Evolutionary conservation across 768 basidiomycete species (phyloP), one percentile per base, ranked within the genome.

Genomic region (Strobilomyces confusus): DNA sequence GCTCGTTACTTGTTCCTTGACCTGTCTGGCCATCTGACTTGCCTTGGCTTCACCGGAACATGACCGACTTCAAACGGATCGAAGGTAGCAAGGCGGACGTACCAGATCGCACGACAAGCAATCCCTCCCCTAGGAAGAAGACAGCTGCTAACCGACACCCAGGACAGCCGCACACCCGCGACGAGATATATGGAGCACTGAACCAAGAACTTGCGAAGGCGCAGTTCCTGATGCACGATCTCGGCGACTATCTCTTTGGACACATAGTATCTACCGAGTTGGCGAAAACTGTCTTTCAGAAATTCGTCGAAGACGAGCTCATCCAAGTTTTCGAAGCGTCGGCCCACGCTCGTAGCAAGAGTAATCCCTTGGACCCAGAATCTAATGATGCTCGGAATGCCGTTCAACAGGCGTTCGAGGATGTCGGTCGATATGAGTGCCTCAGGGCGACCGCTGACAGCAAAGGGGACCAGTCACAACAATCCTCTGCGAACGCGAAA

Each of bases 231-330:
- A 34, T 49, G 32, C 12, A 56, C 2, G 60, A 63, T 34, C 57
- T 61, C 6, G 59, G 57, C 0, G 55, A 58, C 20, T 57, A 57
- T 2, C 36, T 52, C 1, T 41, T 58, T 1, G 57, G 50, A 1
- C 47, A 29, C 4, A 30, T 48, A 7, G 48, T 49, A 7, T 49
- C 48, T 2, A 49, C 48, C 14, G 5, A 22, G 19, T 29, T 32
- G 20, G 48, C 48, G 13, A 32, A 19, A 2, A 20, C 20, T 20
- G 22, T 40, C 9, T 22, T 40, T 4, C 38, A 40, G 19, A 40
- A 38, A 38, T 38, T 38, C n/a, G 19, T 38, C 19, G n/a, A 40
- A 12, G 38, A 22, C 38, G 9, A 40, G 38, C 8, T 40, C 38
- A 12, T 40, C 20, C 20, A 22, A 22, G 20, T 40, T 22, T 40